Percentiles rank a stretch among this genome's conserved stretches.
These are phyloP conservation scores for Leptodermis oblonga DNA, from an alignment of 257 asterid genomes.

Conservation along the genomic window DNA sequence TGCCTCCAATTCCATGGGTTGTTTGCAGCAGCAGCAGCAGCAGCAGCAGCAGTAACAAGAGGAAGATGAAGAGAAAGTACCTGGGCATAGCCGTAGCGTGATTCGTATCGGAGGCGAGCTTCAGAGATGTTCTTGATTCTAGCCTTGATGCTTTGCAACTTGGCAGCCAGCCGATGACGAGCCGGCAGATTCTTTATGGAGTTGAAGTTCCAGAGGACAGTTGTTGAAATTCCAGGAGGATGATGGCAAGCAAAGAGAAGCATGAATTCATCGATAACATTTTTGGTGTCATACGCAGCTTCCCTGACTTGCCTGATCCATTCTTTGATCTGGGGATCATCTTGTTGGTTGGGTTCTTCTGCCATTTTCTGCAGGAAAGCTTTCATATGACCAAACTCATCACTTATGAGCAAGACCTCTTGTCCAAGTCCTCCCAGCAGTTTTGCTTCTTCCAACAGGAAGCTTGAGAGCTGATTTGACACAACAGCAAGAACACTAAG, in stretches of 20 bases:
- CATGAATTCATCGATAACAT: conserved; percentile 31
- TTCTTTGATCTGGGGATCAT: conserved; percentile 17
- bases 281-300: conserved; percentile 33
- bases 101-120: conserved; percentile 13
- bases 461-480: conserved; percentile 17
- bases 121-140: conserved; percentile 15
- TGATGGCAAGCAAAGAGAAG: background rate
- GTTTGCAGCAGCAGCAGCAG: background rate
- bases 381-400: conserved; percentile 26
- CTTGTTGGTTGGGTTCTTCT: conserved; percentile 29
- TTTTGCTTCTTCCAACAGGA: conserved; percentile 13
- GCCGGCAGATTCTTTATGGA: conserved; percentile 11
- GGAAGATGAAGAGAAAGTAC: background rate
- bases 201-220: background rate
- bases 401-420: conserved; percentile 20
- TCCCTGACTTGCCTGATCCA: conserved; percentile 39
- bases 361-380: conserved; percentile 28
- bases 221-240: background rate
- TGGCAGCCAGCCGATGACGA: conserved; percentile 20
- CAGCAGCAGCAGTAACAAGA: no score
- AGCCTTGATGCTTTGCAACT: conserved; percentile 7
- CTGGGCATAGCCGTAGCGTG: background rate
- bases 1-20: background rate
- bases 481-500: conserved; percentile 14
- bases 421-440: conserved; percentile 15